Evolutionary conservation across 2,329 filamentous ascomycete species (phyloP).

Genomic region (Helicocarpus griseus): DNA sequence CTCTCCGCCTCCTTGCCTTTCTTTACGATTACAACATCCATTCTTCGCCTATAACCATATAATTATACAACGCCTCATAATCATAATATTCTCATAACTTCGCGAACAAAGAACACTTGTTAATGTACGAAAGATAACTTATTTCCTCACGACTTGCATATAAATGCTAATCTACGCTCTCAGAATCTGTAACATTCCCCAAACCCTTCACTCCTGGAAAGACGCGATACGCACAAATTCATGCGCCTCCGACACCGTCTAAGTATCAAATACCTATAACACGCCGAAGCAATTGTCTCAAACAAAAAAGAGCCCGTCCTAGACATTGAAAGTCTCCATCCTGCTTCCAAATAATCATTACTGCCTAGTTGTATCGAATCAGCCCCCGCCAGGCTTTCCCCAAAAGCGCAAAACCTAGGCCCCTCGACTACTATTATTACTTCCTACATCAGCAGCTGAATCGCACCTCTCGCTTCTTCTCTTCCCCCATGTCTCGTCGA

Average conservation of each 20-base stretch:
- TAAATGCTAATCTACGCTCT: neutral
- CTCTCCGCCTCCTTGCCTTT: neutral
- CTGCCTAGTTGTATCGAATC: neutral
- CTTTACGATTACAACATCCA: neutral
- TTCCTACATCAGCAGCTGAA: neutral
- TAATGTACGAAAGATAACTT: no score
- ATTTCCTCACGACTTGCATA: no score
- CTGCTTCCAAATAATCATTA: neutral
- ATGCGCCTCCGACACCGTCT: constrained; percentile 1
- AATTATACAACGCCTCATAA: neutral
- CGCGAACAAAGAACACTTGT: neutral
- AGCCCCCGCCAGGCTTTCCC: neutral
- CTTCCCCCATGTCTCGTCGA: neutral
- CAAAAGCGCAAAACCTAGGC: neutral
- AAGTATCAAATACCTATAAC: constrained; percentile 1
- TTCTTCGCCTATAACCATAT: neutral
- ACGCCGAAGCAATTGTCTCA: neutral
- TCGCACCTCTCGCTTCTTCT: neutral
- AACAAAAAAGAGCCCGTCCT: neutral
- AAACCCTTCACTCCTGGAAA: neutral
- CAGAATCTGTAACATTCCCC: neutral
- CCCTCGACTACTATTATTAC: neutral
- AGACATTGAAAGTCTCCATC: neutral
- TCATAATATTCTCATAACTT: neutral
- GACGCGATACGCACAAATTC: neutral